Evolutionary conservation across 2,329 filamentous ascomycete genomes (phyloP).

Genomic region (Aspergillus persii): DNA sequence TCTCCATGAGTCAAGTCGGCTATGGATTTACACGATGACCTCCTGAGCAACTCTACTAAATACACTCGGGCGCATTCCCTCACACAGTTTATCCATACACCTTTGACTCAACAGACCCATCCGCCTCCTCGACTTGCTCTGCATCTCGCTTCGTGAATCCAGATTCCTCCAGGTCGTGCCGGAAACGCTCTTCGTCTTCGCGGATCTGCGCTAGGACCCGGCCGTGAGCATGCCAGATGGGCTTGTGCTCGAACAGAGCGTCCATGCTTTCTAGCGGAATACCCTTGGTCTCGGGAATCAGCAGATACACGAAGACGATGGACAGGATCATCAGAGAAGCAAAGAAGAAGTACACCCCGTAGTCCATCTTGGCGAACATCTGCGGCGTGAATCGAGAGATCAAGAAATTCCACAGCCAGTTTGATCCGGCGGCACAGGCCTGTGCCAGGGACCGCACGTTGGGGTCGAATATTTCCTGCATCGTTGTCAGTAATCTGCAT

Average conservation of each 20-base stretch:
- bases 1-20: neutral
- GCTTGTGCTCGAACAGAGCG: constrained; percentile 50
- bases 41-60: too few relatives aligned
- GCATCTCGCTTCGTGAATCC: constrained; percentile 10
- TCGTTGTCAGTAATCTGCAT: constrained; percentile 8
- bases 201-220: constrained; percentile 31
- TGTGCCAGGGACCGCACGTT: constrained; percentile 69
- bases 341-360: constrained; percentile 67
- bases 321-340: constrained; percentile 60
- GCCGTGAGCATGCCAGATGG: constrained; percentile 37
- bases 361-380: constrained; percentile 47
- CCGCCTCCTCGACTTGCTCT: constrained; percentile 14
- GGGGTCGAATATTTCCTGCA: constrained; percentile 66
- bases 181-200: constrained; percentile 37
- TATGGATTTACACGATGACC: neutral
- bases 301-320: constrained; percentile 58
- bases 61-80: too few relatives aligned
- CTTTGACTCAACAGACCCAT: neutral
- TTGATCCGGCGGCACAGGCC: constrained; percentile 56
- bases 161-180: constrained; percentile 21
- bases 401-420: constrained; percentile 42
- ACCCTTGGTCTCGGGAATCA: constrained; percentile 65
- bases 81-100: neutral
- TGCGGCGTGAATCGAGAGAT: constrained; percentile 41
- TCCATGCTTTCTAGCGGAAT: constrained; percentile 65